Conservation (phyloP, 306 rosid genomes). For the Quercus gilva region DNA sequence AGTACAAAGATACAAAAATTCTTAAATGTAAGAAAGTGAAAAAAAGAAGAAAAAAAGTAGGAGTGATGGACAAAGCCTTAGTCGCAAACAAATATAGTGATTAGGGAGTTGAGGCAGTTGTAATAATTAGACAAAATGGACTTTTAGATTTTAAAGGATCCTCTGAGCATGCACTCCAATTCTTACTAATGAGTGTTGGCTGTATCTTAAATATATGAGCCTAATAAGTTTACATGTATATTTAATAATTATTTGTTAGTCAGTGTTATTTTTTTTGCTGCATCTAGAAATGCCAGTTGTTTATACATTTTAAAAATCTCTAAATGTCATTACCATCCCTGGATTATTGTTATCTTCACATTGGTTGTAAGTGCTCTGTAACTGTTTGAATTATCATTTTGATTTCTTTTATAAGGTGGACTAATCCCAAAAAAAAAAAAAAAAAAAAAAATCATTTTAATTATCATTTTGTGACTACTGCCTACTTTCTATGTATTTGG, state of each 20-base stretch:
- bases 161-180: background rate
- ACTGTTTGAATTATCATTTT: background rate
- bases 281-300: background rate
- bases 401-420: background rate
- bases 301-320: background rate
- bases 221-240: background rate
- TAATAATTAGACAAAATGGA: too few relatives aligned
- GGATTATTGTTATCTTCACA: background rate
- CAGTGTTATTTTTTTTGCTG: background rate
- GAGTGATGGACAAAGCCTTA: too few relatives aligned
- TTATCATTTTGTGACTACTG: background rate
- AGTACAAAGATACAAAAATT: too few relatives aligned
- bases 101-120: too few relatives aligned
- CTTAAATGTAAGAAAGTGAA: too few relatives aligned
- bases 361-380: background rate
- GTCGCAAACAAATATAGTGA: too few relatives aligned
- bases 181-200: background rate
- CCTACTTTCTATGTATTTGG: background rate
- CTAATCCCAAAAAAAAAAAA: too few relatives aligned
- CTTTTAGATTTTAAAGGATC: too few relatives aligned
- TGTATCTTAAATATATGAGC: background rate
- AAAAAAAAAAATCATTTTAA: too few relatives aligned
- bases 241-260: background rate
- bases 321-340: background rate
- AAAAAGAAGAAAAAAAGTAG: too few relatives aligned